Base-by-base conservation (phyloP, 352 stramenopile genomes). In the Thalassiosira livingstoniorum region DNA sequence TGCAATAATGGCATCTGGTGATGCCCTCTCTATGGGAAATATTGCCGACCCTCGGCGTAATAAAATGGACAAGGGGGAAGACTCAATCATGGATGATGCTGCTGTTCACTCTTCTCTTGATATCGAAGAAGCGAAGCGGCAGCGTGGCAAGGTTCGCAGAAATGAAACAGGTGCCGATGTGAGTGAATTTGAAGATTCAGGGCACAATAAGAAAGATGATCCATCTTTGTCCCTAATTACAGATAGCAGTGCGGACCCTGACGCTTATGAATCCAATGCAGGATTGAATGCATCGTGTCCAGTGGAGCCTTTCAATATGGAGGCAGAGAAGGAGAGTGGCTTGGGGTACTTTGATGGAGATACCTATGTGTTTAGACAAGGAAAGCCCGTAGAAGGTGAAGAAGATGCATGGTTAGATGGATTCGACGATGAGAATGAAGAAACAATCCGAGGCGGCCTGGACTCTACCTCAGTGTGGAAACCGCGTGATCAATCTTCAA, bases 261-360 rank as follows among this genome's bases (percentile, higher is more conserved):
- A 86, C 32, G 11, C 58, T 13, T 80, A 82, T 31, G 72, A 86
- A 63, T 86, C 72, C 0, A 86, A 86, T 34, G 79, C 79, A 5
- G 61, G 73, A 5, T 51, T 35, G 0, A 86, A 86, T 55, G 79
- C 79, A 27, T 62, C 37, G 0, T 87, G 80, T 76, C 84, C 84
- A 7, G 73, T 94, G 23, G 90, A 94, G 82, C 86, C 90, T 0
- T 94, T 94, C 80, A 87, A 94, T 70, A 92, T 94, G 85, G 75
- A 91, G 43, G 63, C 87, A 27, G 90, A 94, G 73, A 69, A 83
- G 51, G 83, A 86, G 7, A 76, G 91, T 61, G 90, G 90, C 13
- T 84, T 78, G 43, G 88, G 88, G 47, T 93, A 89, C 60, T 92
- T 94, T 77, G 88, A 91, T 53, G 87, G 87, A 51, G 87, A 92